Base-by-base conservation (phyloP, 164 flowering plant genomes). In the Magnolia officinalis region DNA sequence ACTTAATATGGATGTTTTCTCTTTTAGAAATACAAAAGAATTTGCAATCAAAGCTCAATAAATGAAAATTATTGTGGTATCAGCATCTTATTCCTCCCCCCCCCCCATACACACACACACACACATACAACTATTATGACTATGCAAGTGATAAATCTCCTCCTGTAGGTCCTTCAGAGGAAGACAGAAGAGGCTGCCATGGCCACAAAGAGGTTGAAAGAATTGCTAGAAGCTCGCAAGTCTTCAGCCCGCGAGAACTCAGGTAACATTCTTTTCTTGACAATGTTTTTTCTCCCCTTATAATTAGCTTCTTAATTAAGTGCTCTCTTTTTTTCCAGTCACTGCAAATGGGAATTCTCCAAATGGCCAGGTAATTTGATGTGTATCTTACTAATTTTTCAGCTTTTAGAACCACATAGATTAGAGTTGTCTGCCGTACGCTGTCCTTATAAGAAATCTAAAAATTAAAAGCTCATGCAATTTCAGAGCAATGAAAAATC, bases 171-270 rank as follows among this genome's bases (percentile, higher is more conserved):
- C 81, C 98, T 96, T 72, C 99, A 96, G 65, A 92, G 98, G 80
- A 96, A 96, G 84, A 92, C 99, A 29, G 98, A 94, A 84, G 98
- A 96, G 80, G 99, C 99, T 84, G 98, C 99, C 79, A 89, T 94
- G 95, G 99, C 98, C 77, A 94, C 99, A 82, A 94, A 93, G 86
- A 89, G 99, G 83, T 82, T 96, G 67, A 96, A 94, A 80, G 99
- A 96, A 75, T 83, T 96, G 88, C 89, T 94, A 16, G 99, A 94
- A 87, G 90, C 97, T 75, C 97, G 98, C 24, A 96, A 94, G 81
- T 86, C 90, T 79, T 85, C 95, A 80, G 78, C 85, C 18, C 96
- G 99, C 71, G 99, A 96, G 50, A 83, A 73, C 83, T 82, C 91
- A 76, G 13, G 61, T 55, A 55, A 55, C 18, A 16, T 24, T 64